Evolutionary conservation across 2,329 filamentous ascomycete genomes (phyloP).

Genomic region (Teratosphaeria nubilosa): DNA sequence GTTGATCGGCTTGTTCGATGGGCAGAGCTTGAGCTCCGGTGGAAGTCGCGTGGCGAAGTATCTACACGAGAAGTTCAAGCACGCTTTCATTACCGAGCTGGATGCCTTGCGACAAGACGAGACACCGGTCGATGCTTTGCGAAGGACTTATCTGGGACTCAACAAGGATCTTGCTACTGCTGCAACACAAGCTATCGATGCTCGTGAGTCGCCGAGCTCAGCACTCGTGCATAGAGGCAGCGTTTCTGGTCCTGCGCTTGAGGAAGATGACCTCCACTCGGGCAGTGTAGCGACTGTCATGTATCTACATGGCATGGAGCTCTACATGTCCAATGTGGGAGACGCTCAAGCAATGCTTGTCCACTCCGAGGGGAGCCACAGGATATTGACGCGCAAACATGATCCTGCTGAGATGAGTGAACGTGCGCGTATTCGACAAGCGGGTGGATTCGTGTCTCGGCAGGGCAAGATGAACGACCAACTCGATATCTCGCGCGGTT

Average conservation of each 20-base stretch:
- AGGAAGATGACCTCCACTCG: slow-evolving; percentile 78
- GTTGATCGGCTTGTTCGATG: slow-evolving; percentile 90
- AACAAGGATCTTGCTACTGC: slow-evolving; percentile 91
- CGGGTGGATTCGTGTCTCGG: slow-evolving; percentile 89
- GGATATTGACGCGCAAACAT: slow-evolving; percentile 80
- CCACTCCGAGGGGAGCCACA: slow-evolving; percentile 73
- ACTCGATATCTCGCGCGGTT: slow-evolving; percentile 84
- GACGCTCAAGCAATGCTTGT: slow-evolving; percentile 95
- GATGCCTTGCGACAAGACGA: slow-evolving; percentile 59
- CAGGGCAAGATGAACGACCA: slow-evolving; percentile 89
- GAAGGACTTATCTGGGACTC: slow-evolving; percentile 74
- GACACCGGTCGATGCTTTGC: slow-evolving; percentile 69
- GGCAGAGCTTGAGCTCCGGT: slow-evolving; percentile 75
- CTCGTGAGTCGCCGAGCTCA: slow-evolving; percentile 46
- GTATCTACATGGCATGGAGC: slow-evolving; percentile 79
- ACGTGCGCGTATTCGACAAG: slow-evolving; percentile 80
- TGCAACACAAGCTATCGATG: slow-evolving; percentile 70
- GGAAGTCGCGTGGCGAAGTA: slow-evolving; percentile 96
- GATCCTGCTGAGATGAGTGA: slow-evolving; percentile 81
- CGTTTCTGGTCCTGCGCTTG: slow-evolving; percentile 63
- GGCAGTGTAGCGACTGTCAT: slow-evolving; percentile 87
- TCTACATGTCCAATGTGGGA: slow-evolving; percentile 91
- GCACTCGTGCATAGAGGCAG: slow-evolving; percentile 58
- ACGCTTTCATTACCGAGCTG: slow-evolving; percentile 72
- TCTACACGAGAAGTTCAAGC: slow-evolving; percentile 87